Percentiles rank a stretch among this genome's conserved stretches.
These are phyloP conservation scores for Smittium culicis DNA, from an alignment of 371 early-diverging fungal genomes.

Conservation along the genomic window DNA sequence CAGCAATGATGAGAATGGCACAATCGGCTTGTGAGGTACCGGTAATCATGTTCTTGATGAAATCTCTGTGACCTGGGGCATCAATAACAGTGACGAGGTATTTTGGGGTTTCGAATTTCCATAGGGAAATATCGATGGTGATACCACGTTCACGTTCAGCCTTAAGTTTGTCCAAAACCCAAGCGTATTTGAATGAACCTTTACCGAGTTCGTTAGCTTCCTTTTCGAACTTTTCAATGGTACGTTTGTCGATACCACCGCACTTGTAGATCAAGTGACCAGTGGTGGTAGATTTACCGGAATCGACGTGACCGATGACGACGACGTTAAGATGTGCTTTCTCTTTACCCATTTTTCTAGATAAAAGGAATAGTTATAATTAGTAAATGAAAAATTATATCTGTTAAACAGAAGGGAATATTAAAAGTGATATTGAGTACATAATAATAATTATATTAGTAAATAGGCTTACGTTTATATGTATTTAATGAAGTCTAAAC, in stretches of 20 bases:
- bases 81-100: constrained; percentile 91
- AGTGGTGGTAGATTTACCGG: constrained; percentile 86
- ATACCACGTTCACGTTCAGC: constrained; percentile 97
- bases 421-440: background rate
- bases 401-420: background rate
- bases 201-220: constrained; percentile 96
- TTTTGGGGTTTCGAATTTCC: constrained; percentile 95
- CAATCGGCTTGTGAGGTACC: constrained; percentile 96
- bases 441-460: background rate
- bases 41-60: constrained; percentile 99
- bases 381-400: background rate
- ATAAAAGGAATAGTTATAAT: constrained; percentile 6
- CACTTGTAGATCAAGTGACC: constrained; percentile 98
- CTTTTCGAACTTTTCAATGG: constrained; percentile 98
- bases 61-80: constrained; percentile 99
- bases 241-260: constrained; percentile 98
- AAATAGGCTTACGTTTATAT: no score
- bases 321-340: constrained; percentile 92
- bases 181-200: constrained; percentile 96
- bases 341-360: constrained; percentile 95
- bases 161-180: constrained; percentile 95
- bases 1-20: constrained; percentile 94
- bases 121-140: constrained; percentile 93
- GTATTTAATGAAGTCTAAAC: no score
- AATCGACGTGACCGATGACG: constrained; percentile 99